A percentile compares a stretch with the other conserved stretches of the same genome.
Evolutionary conservation across 371 early-diverging fungal species (phyloP).

Genomic region (Amoeboaphelidium occidentale): DNA sequence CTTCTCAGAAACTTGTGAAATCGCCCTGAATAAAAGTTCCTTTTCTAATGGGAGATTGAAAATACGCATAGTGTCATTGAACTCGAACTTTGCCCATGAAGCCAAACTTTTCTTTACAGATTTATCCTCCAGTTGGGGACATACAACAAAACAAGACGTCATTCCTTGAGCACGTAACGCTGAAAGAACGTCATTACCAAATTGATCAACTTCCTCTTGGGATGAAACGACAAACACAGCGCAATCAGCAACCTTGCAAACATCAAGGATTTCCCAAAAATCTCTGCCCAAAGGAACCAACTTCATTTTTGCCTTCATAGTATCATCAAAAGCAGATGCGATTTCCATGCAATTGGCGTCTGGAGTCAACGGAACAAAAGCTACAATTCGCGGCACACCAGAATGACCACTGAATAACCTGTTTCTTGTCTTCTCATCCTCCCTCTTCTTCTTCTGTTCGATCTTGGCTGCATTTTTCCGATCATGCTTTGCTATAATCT

Average conservation of each 20-base stretch:
- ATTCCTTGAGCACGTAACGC: slow-evolving; percentile 69
- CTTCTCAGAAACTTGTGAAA: slow-evolving; percentile 6
- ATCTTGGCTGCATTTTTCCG: slow-evolving; percentile 56
- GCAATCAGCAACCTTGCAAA: slow-evolving; percentile 68
- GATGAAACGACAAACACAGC: slow-evolving; percentile 61
- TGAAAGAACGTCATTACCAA: slow-evolving; percentile 52
- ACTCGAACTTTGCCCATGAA: no score
- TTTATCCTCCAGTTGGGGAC: no score
- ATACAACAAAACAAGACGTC: no score
- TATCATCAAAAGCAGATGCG: no score
- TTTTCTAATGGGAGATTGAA: no score
- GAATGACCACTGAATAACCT: slow-evolving; percentile 55
- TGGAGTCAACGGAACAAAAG: no score
- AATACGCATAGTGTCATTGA: no score
- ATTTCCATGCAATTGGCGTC: no score
- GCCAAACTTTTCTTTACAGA: no score
- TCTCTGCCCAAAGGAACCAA: no score
- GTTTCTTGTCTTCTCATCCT: slow-evolving; percentile 30
- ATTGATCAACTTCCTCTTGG: slow-evolving; percentile 68
- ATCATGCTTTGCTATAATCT: slow-evolving; percentile 32
- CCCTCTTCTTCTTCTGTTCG: slow-evolving; percentile 54
- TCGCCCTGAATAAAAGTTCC: no score
- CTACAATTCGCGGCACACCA: slow-evolving; percentile 64
- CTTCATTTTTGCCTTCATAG: no score
- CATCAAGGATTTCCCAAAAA: slow-evolving; percentile 70